Conservation (phyloP, 2,329 filamentous ascomycete genomes). For the Fusarium anguioides region DNA sequence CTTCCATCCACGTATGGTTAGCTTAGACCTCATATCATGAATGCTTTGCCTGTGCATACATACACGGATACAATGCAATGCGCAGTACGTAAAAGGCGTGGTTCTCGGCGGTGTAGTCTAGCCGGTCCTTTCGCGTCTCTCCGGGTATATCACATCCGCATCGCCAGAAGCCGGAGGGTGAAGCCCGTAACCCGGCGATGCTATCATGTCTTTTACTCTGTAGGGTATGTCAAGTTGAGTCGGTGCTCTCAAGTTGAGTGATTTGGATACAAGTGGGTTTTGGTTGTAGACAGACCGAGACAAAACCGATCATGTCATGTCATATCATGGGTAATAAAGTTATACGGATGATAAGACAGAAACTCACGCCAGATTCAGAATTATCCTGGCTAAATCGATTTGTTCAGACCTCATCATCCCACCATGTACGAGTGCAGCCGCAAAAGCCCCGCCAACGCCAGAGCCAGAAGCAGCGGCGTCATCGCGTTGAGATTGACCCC, state of each 20-base stretch:
- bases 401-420: slow-evolving; percentile 35
- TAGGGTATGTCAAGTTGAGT: not conserved
- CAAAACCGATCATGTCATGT: slow-evolving; percentile 28
- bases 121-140: slow-evolving; percentile 36
- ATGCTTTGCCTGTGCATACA: not conserved
- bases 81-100: slow-evolving; percentile 16
- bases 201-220: not conserved
- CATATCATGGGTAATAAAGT: slow-evolving; percentile 6
- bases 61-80: slow-evolving; percentile 7
- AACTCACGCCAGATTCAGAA: slow-evolving; percentile 27
- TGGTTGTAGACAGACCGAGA: slow-evolving; percentile 17
- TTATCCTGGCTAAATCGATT: slow-evolving; percentile 20
- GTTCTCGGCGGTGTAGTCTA: slow-evolving; percentile 13
- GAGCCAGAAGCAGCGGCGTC: too few species aligned
- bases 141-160: slow-evolving; percentile 26
- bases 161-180: slow-evolving; percentile 37
- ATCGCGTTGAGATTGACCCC: slow-evolving; percentile 34
- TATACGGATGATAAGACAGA: not conserved
- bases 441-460: slow-evolving; percentile 35
- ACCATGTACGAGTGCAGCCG: slow-evolving; percentile 33
- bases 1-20: slow-evolving; percentile 28
- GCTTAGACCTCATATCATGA: slow-evolving; percentile 20
- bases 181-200: slow-evolving; percentile 25
- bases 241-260: slow-evolving; percentile 6
- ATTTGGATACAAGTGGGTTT: slow-evolving; percentile 6